Evolutionary conservation across 2,329 filamentous ascomycete species (phyloP), one percentile per base, ranked within the genome.

Genomic region (Chaetomium sp.): DNA sequence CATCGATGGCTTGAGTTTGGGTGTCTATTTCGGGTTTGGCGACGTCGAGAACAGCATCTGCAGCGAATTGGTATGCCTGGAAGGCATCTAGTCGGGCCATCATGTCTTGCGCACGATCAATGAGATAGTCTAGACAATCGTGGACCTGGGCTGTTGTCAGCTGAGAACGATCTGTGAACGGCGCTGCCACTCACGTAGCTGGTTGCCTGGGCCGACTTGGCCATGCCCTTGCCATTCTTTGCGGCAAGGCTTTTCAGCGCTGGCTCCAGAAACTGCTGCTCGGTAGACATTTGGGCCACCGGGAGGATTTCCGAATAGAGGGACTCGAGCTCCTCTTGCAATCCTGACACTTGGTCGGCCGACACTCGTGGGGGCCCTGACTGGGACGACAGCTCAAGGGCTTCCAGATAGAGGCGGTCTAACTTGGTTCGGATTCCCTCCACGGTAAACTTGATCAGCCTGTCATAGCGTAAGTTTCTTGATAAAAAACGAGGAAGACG

Each of bases 261-360:
- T 0, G 89, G 88, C 65, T 86, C 83, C 5, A 89, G 79, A 69
- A 88, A 83, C 72, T 90, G 86, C 70, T 89, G 85, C 68, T 91
- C 87, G 0, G 88, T 81, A 0, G 88, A 86, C 85, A 92, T 91
- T 67, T 90, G 85, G 7, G 88, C 85, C 1, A 92, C 86, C 0
- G 88, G 85, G 0, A 89, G 78, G 49, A 92, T 87, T 72, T 92
- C 90, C 0, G 87, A 79, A 69, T 90, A 88, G 3, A 92, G 78
- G 4, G 87, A 90, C 68, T 90, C 87, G 0, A 92, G 79, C 71
- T 91, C 89, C 35, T 84, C 83, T 70, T 88, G 83, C 2, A 90
- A 73, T 3, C 82, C 79, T 16, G 76, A 77, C 10, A 83, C 79
- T 57, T 85, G 83, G 5, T 77, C 78, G 0, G 68, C 67, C 0